Conservation (phyloP, 129 eudicot species). For the Pulicaria dysenterica region DNA sequence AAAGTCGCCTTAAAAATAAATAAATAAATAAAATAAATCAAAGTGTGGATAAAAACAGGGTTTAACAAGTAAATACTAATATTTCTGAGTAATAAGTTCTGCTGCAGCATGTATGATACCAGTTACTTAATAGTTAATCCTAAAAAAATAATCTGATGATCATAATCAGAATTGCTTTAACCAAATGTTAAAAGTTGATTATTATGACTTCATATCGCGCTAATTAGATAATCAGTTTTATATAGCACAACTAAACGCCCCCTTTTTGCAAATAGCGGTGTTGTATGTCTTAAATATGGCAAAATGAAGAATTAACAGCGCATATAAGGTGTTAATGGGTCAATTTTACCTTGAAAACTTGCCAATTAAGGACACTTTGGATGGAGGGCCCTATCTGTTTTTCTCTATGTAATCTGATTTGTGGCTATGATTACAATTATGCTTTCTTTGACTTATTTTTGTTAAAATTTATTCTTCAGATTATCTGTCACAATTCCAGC, state of each 20-base stretch:
- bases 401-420: not conserved
- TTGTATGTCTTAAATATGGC: not conserved
- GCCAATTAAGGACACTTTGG: not conserved
- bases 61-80: too few relatives aligned
- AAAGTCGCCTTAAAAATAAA: too few relatives aligned
- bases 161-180: not conserved
- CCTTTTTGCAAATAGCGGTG: too few relatives aligned
- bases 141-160: too few relatives aligned
- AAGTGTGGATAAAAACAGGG: too few relatives aligned
- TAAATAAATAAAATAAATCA: too few relatives aligned
- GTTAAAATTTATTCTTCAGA: conserved; percentile 39
- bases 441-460: not conserved
- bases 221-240: too few relatives aligned
- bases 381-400: not conserved
- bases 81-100: not conserved
- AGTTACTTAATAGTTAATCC: too few relatives aligned
- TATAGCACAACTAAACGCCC: too few relatives aligned
- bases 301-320: not conserved
- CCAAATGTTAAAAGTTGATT: not conserved
- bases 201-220: too few relatives aligned
- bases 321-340: not conserved
- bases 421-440: not conserved
- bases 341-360: too few relatives aligned
- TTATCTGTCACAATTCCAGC: conserved; percentile 79
- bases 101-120: not conserved